Evolutionary conservation across 768 basidiomycete species (phyloP).

Genomic region (Boletus edulis): DNA sequence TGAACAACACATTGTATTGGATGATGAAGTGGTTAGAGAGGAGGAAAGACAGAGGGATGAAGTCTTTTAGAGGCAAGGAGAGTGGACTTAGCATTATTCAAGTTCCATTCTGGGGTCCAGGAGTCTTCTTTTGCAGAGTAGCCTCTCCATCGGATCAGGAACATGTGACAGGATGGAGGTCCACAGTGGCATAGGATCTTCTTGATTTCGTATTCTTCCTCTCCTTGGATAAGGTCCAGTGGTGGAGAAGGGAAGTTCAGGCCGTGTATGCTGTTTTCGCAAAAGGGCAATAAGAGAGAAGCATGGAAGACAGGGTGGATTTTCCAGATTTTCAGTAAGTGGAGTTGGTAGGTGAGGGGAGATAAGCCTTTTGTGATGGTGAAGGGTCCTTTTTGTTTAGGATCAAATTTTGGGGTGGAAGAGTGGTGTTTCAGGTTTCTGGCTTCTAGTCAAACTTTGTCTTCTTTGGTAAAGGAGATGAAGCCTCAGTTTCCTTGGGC

Average conservation of each 20-base stretch:
- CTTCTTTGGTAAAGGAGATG: background rate
- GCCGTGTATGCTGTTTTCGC: background rate
- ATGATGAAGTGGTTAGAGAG: no score
- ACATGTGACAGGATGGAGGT: background rate
- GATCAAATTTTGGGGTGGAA: background rate
- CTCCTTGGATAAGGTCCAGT: background rate
- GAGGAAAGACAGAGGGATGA: background rate
- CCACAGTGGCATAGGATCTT: background rate
- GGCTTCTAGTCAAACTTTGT: background rate
- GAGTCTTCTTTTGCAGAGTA: background rate
- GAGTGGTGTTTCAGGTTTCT: background rate
- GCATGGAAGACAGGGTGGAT: background rate
- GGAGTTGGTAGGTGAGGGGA: background rate
- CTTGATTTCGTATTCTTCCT: background rate
- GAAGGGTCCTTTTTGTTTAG: background rate
- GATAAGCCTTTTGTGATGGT: background rate
- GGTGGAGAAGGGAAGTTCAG: background rate
- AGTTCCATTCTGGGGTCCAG: background rate
- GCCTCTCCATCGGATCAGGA: background rate
- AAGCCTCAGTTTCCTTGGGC: background rate
- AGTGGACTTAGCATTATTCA: background rate
- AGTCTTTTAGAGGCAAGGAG: background rate
- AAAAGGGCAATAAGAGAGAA: background rate
- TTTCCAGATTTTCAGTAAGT: background rate
- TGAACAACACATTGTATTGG: no score